Conservation (phyloP, 225 moss, liverwort and hornwort genomes). For the Pseudoscleropodium purum region DNA sequence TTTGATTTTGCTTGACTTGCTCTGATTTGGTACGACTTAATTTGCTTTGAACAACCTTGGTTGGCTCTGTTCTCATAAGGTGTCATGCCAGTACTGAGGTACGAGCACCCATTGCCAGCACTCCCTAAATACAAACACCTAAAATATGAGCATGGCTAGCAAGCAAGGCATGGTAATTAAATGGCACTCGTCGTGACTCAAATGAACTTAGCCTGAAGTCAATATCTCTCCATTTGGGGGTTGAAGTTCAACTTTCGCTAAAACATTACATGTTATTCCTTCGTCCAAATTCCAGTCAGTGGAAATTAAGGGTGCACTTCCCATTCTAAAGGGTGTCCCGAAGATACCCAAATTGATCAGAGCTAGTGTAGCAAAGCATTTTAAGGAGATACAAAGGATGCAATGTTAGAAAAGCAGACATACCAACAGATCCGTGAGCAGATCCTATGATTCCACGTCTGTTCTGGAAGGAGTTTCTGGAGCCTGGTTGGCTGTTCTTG, state of each 20-base stretch:
- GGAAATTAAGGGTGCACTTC: not conserved
- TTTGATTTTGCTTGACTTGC: not conserved
- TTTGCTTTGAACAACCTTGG: not conserved
- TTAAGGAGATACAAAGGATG: not conserved
- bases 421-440: not conserved
- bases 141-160: not conserved
- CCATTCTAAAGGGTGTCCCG: not conserved
- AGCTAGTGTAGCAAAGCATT: not conserved
- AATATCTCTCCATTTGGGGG: no score
- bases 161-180: not conserved
- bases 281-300: not conserved
- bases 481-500: not conserved
- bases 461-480: not conserved
- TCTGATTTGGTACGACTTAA: not conserved
- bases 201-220: not conserved
- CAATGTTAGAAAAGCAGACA: not conserved
- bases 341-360: not conserved
- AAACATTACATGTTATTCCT: not conserved
- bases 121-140: not conserved
- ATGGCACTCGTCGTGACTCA: not conserved
- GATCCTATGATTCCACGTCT: not conserved
- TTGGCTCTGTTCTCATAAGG: not conserved
- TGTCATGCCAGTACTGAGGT: not conserved
- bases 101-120: not conserved
- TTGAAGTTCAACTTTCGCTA: not conserved